phyloP scores from a whole-genome alignment of 331 rosid species.

The Cydonia oblonga region DNA sequence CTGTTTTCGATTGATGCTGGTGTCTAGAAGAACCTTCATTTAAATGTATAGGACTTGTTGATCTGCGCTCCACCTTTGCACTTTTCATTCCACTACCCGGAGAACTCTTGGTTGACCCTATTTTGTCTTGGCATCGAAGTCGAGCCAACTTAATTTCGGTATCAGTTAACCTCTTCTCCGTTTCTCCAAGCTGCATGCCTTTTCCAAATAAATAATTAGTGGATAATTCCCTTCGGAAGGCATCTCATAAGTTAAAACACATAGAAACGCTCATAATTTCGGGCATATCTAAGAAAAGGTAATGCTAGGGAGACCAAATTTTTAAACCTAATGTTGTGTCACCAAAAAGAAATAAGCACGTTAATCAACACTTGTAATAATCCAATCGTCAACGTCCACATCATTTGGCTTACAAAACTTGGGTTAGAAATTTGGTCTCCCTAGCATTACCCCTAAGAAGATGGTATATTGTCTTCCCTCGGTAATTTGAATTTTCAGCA shows the following conservation, averaged over 20 bases:
- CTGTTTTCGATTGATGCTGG: conserved; percentile 45
- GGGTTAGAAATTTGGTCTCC: background rate
- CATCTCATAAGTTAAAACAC: background rate
- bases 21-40: conserved; percentile 28
- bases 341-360: too few species aligned
- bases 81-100: conserved; percentile 19
- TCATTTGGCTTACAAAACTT: too few species aligned
- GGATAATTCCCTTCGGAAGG: background rate
- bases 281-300: background rate
- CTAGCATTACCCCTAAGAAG: background rate
- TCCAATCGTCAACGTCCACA: too few species aligned
- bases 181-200: conserved; percentile 58
- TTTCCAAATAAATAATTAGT: conserved; percentile 20
- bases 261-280: background rate
- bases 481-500: background rate
- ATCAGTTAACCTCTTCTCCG: conserved; percentile 60
- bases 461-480: background rate
- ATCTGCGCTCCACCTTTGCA: conserved; percentile 51
- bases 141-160: conserved; percentile 62
- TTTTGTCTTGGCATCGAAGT: conserved; percentile 38
- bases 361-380: too few species aligned
- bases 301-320: background rate
- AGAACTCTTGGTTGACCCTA: conserved; percentile 17
- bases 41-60: conserved; percentile 44
- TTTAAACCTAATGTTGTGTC: too few species aligned